Evolutionary conservation across 208 protist genomes (phyloP).

Genomic region (Phytomonas francai): DNA sequence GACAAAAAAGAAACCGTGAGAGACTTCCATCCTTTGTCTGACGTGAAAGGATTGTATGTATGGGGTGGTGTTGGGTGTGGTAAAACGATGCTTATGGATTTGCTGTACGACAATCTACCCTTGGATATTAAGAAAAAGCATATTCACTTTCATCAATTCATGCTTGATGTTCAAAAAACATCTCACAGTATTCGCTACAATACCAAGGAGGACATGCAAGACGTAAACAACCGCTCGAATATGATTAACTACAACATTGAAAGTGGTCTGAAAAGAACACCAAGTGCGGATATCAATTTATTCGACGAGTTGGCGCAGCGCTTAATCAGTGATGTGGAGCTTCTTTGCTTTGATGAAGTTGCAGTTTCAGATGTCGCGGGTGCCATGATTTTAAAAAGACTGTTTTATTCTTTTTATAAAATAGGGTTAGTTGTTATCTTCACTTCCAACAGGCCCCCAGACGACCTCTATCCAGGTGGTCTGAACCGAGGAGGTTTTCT

Average conservation of each 20-base stretch:
- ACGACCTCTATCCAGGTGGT: slow-evolving; percentile 89
- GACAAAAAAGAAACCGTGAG: slow-evolving; percentile 9
- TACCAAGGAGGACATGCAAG: slow-evolving; percentile 40
- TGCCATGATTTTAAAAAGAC: slow-evolving; percentile 92
- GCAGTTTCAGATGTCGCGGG: slow-evolving; percentile 92
- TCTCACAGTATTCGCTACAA: slow-evolving; percentile 63
- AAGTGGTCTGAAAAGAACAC: slow-evolving; percentile 41
- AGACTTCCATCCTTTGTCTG: slow-evolving; percentile 66
- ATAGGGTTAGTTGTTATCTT: slow-evolving; percentile 89
- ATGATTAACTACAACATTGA: slow-evolving; percentile 49
- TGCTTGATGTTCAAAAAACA: slow-evolving; percentile 92
- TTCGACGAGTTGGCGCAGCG: slow-evolving; percentile 83
- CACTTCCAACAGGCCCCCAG: slow-evolving; percentile 87
- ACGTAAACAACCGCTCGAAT: slow-evolving; percentile 19
- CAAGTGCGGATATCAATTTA: slow-evolving; percentile 58
- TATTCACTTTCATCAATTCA: slow-evolving; percentile 95
- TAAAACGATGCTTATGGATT: slow-evolving; percentile 95
- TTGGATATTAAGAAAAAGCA: slow-evolving; percentile 74
- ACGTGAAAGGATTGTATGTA: slow-evolving; percentile 90
- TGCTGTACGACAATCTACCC: slow-evolving; percentile 87
- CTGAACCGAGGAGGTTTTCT: slow-evolving; percentile 92
- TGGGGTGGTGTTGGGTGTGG: slow-evolving; percentile 95
- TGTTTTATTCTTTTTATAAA: slow-evolving; percentile 89
- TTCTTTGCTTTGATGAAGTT: slow-evolving; percentile 94
- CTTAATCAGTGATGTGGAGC: slow-evolving; percentile 80